These are phyloP conservation scores for Eimeria tenella DNA, from an alignment of 169 alveolate species.

Conservation along the genomic window DNA sequence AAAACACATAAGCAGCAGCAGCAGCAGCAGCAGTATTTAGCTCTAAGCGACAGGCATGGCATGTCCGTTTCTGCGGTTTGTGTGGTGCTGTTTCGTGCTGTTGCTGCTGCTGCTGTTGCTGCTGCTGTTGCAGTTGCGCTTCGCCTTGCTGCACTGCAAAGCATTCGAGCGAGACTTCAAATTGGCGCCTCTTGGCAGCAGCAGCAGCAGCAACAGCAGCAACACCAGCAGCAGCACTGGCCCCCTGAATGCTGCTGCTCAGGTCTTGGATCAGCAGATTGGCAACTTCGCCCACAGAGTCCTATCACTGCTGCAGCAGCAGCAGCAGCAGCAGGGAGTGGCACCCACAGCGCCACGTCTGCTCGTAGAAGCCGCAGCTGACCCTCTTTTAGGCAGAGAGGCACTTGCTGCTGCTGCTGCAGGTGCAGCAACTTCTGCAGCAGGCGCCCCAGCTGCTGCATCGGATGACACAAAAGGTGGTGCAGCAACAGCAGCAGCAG, in stretches of 20 bases:
- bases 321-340: not conserved
- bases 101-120: not conserved
- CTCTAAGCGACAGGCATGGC: not conserved
- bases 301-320: slow-evolving; percentile 40
- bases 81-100: too few species aligned
- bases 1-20: not conserved
- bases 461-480: not conserved
- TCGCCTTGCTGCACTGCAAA: slow-evolving; percentile 53
- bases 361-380: not conserved
- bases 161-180: slow-evolving; percentile 1
- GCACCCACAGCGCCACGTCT: not conserved
- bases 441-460: not conserved
- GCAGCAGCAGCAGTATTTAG: not conserved
- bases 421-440: not conserved
- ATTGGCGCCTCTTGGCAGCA: not conserved
- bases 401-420: not conserved
- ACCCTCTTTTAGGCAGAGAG: not conserved
- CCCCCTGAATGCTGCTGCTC: slow-evolving; percentile 18
- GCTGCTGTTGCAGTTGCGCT: slow-evolving; percentile 31
- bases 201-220: slow-evolving; percentile 16
- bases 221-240: slow-evolving; percentile 1
- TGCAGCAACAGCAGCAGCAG: slow-evolving; percentile 21
- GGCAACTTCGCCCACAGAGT: slow-evolving; percentile 6
- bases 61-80: not conserved
- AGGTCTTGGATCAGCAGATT: not conserved